Evolutionary conservation across 2,329 filamentous ascomycete genomes (phyloP).

Genomic region (Fusarium caatingaense): DNA sequence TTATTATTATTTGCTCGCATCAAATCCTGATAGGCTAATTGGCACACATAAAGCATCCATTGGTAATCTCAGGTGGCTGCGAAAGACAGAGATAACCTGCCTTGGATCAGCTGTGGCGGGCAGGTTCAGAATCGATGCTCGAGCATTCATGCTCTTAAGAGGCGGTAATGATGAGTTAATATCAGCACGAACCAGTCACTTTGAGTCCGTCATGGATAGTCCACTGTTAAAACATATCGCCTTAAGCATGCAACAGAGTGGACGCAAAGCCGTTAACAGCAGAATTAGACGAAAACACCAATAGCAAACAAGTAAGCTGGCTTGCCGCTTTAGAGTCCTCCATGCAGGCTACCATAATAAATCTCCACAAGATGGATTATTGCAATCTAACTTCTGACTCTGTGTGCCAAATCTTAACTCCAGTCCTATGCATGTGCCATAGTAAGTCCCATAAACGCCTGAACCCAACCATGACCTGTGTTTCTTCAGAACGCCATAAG

Average conservation of each 20-base stretch:
- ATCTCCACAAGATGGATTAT: not conserved
- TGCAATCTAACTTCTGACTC: slow-evolving; percentile 1
- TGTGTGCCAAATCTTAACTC: slow-evolving; percentile 24
- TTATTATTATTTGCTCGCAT: not conserved
- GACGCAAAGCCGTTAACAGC: not conserved
- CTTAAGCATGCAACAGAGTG: not conserved
- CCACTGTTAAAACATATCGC: not conserved
- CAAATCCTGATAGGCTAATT: not conserved
- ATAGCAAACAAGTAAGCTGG: not conserved
- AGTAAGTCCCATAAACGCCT: slow-evolving; percentile 22
- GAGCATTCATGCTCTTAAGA: not conserved
- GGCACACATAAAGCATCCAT: not conserved
- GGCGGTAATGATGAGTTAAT: too few species aligned
- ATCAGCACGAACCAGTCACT: not conserved
- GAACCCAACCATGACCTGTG: not conserved
- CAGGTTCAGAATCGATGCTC: not conserved
- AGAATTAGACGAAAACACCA: not conserved
- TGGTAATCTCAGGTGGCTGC: not conserved
- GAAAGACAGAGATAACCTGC: not conserved
- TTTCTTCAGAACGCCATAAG: slow-evolving; percentile 16
- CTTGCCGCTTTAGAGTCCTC: not conserved
- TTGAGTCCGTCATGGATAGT: not conserved
- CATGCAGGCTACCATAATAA: not conserved
- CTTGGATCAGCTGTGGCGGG: not conserved
- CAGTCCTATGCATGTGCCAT: not conserved